Base-by-base conservation (phyloP, 2,329 filamentous ascomycete genomes). In the Lachnellula occidentalis region DNA sequence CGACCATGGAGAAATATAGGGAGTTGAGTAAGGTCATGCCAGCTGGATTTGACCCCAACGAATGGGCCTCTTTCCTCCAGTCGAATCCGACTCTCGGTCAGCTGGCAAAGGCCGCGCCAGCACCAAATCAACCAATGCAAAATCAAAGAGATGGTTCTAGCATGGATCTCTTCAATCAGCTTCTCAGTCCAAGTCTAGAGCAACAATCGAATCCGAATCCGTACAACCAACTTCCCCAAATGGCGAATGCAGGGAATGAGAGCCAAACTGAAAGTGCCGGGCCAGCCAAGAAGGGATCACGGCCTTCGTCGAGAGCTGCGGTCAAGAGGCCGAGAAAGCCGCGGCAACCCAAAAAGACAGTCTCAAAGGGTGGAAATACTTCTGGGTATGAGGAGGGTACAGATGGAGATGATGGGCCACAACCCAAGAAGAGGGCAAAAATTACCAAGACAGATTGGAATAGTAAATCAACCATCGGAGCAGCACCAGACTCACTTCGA, bases 1-100 rank as follows among this genome's bases (percentile, higher is more conserved):
- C 78, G 61, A 83, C 75, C 58, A 82, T 84, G 77, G 80, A 82
- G 61, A 78, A 76, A 55, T 80, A 84, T 61, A 76, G 80, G 43
- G 80, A 79, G 60, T 65, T 82, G 53, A 85, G 78, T 69, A 78
- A 78, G 59, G 70, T 77, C 27, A 77, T 81, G 57, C 79, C 81
- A 3, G 75, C 77, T 59, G 80, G 78, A 21, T 82, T 85, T 63
- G 88, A 95, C 66, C 79, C 81, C 24, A 81, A 82, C 42, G 87
- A 92, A 59, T 96, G 91, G 92, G 85, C 82, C 55, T 80, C 82
- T 5, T 90, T 94, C 53, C 71, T 92, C 12, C 86, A 89, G 66
- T 82, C 84, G 51, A 90, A 90, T 65, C 85, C 84, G 3, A 73
- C 69, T 50, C 65, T 77, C 17, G 69, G 71, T 61, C 81, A 71